Evolutionary conservation across 2,329 filamentous ascomycete species (phyloP), one percentile per base, ranked within the genome.

Genomic region (Stachybotrys echinatus): DNA sequence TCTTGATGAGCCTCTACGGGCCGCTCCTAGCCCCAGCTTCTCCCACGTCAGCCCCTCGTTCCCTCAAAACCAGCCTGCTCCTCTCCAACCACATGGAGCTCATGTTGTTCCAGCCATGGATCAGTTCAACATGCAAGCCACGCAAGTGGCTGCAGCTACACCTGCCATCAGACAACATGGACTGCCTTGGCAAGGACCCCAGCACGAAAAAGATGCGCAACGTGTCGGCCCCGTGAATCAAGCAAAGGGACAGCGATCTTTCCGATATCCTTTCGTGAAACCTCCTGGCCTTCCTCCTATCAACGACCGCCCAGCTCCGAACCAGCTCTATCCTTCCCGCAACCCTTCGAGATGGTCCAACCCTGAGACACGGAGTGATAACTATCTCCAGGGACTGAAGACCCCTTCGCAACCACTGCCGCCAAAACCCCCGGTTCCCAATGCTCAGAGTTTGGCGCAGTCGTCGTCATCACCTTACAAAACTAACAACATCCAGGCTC

Each of bases 291-390:
- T 34, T 2, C 27, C 27, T 2, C 27, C 10, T 34, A 5, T 14
- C 10, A 34, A 34, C 27, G 10, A 34, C 27, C 27, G 14, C 27
- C 27, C 2, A 34, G 14, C 14, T 34, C 14, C 27, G 10, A 5
- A 3, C 27, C 27, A 34, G 27, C 14, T 34, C n/a, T n/a, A n/a
- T n/a, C n/a, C 27, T 10, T 34, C 27, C 10, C 27, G 27, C 14
- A 8, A 34, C 3, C 27, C 5, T 34, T 34, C 27, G 14, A 34
- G 27, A 34, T 34, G 3, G 27, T 34, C 27, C 27, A 34, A 34
- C 38, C 12, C 49, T 50, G 5, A 34, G 50, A 14, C 42, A 42
- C 12, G 23, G 21, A 8, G 48, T 52, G 12, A 47, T 21, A 4
- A 17, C 3, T 12, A 20, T 17, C 8, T 18, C 23, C 7, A 39